Percentiles rank a stretch among this genome's conserved stretches.
Conservation (phyloP, 2,329 filamentous ascomycete species). For the Cladobotryum mycophilum region DNA sequence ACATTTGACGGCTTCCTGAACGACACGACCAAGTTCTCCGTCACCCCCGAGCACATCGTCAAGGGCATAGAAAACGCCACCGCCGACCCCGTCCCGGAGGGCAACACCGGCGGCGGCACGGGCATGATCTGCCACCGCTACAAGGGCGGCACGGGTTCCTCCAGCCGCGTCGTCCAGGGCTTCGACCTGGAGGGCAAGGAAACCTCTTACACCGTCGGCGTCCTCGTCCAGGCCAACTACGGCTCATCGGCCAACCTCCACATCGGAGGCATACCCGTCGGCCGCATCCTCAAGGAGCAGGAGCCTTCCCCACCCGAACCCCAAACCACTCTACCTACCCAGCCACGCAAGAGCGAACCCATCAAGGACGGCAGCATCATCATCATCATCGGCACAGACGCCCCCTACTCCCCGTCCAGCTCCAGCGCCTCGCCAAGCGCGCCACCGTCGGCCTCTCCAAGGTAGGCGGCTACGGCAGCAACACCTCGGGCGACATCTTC, state of each 20-base stretch:
- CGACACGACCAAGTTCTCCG: conserved; percentile 48
- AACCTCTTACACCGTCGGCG: conserved; percentile 51
- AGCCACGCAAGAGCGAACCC: conserved; percentile 15
- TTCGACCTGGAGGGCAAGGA: conserved; percentile 25
- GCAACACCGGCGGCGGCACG: conserved; percentile 60
- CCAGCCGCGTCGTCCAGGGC: conserved; percentile 49
- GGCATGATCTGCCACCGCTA: conserved; percentile 62
- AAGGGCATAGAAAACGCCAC: conserved; percentile 46
- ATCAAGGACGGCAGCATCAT: conserved; percentile 31
- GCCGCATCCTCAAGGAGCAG: conserved; percentile 44
- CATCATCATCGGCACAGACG: conserved; percentile 28
- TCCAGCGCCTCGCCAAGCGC: conserved; percentile 48
- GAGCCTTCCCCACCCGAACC: conserved; percentile 5
- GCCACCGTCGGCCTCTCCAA: conserved; percentile 55
- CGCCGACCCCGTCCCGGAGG: conserved; percentile 49
- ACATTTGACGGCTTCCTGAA: conserved; percentile 59
- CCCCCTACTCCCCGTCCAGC: conserved; percentile 25
- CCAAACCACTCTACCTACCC: conserved; percentile 3
- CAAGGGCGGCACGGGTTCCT: conserved; percentile 61
- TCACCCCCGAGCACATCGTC: conserved; percentile 48
- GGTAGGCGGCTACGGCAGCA: conserved; percentile 56
- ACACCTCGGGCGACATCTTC: conserved; percentile 61
- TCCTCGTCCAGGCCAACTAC: conserved; percentile 61
- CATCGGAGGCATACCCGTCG: conserved; percentile 56
- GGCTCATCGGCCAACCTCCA: conserved; percentile 49